Conservation (phyloP, 768 basidiomycete genomes). For the Macrolepiota dolichaula region DNA sequence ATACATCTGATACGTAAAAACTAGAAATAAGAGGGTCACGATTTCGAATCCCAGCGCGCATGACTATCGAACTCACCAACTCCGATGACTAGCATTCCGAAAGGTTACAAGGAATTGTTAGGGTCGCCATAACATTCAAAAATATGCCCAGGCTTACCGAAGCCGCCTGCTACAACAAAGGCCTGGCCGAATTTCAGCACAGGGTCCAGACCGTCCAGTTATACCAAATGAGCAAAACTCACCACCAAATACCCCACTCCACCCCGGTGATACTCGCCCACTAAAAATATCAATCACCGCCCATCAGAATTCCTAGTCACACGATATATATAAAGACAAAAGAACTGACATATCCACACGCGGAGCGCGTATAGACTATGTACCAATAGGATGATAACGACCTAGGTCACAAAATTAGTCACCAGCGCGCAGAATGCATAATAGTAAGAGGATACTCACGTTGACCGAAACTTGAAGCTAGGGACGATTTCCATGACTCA, state of each 20-base stretch:
- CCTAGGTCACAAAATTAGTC: slow-evolving; percentile 19
- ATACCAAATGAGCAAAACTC: neutral
- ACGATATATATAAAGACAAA: slow-evolving; percentile 1
- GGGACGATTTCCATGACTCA: neutral
- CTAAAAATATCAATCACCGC: slow-evolving; percentile 8
- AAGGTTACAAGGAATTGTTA: slow-evolving; percentile 1
- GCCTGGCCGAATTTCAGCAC: slow-evolving; percentile 20
- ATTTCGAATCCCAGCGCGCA: neutral
- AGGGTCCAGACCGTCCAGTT: neutral
- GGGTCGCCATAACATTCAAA: neutral
- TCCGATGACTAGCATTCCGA: slow-evolving; percentile 25
- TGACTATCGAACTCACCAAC: slow-evolving; percentile 21
- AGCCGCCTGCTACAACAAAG: slow-evolving; percentile 32
- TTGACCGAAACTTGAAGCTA: slow-evolving; percentile 42
- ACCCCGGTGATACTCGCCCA: slow-evolving; percentile 24
- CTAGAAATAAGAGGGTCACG: slow-evolving; percentile 14
- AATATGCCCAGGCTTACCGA: slow-evolving; percentile 24
- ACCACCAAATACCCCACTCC: slow-evolving; percentile 24
- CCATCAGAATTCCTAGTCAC: slow-evolving; percentile 24
- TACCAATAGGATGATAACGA: slow-evolving; percentile 40
- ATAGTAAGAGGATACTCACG: slow-evolving; percentile 22
- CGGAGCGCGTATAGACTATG: slow-evolving; percentile 46
- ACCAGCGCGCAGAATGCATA: neutral
- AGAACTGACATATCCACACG: slow-evolving; percentile 43
- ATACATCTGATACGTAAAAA: slow-evolving; percentile 35